Evolutionary conservation across 805 yeast species (phyloP).

Genomic region (Saturnispora sanitii): DNA sequence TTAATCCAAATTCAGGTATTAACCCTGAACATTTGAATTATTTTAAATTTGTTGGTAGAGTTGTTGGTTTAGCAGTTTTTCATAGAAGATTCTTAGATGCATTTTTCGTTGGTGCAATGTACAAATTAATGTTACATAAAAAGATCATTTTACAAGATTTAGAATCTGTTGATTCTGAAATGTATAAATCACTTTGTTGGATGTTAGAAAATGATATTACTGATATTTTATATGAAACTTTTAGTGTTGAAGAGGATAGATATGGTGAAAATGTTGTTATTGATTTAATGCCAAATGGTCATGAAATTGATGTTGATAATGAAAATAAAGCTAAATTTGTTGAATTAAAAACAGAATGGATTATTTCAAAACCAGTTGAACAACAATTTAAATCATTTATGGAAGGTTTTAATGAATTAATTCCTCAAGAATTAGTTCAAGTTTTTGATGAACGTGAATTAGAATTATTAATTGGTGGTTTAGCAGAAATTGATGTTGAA

Average conservation of each 20-base stretch:
- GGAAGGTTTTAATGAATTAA: slow-evolving; percentile 94
- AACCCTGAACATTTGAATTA: slow-evolving; percentile 97
- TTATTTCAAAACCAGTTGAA: slow-evolving; percentile 83
- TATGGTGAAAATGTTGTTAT: slow-evolving; percentile 88
- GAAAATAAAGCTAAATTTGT: slow-evolving; percentile 94
- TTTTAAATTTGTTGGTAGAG: slow-evolving; percentile 97
- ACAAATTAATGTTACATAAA: slow-evolving; percentile 93
- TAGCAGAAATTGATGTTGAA: slow-evolving; percentile 94
- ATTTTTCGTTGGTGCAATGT: slow-evolving; percentile 95
- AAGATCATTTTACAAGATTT: slow-evolving; percentile 92
- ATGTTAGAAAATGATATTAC: slow-evolving; percentile 90
- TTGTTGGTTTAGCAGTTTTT: slow-evolving; percentile 96
- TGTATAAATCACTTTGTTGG: slow-evolving; percentile 92
- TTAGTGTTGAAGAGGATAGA: slow-evolving; percentile 78
- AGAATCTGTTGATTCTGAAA: slow-evolving; percentile 98
- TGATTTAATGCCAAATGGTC: slow-evolving; percentile 84
- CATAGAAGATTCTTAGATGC: slow-evolving; percentile 97
- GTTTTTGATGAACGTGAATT: slow-evolving; percentile 97
- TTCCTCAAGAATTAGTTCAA: slow-evolving; percentile 92
- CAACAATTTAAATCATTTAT: slow-evolving; percentile 94
- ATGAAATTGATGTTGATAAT: slow-evolving; percentile 83
- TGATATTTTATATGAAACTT: slow-evolving; percentile 77
- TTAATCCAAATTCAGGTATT: slow-evolving; percentile 93
- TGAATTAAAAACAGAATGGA: slow-evolving; percentile 92
- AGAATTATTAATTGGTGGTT: slow-evolving; percentile 94